These are phyloP conservation scores for Umbelopsis sp. DNA, from an alignment of 192 early-diverging fungal genomes.

Conservation along the genomic window DNA sequence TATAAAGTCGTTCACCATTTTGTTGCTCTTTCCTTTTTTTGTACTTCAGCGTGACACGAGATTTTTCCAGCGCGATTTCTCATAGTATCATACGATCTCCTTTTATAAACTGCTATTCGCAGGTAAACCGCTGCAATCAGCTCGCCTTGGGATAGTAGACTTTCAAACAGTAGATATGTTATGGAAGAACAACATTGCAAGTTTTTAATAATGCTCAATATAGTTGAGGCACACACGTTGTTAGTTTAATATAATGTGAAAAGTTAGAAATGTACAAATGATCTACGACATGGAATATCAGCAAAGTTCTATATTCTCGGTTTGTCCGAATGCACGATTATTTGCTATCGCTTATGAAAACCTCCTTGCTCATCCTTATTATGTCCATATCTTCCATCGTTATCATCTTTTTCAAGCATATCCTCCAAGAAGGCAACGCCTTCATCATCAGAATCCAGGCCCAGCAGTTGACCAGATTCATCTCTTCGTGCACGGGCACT, in stretches of 20 bases:
- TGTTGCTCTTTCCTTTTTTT: too few species aligned
- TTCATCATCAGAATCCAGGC: constrained; percentile 29
- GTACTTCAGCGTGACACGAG: too few species aligned
- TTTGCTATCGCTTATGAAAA: background rate
- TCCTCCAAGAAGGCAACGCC: constrained; percentile 31
- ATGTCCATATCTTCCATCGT: constrained; percentile 15
- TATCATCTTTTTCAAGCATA: background rate
- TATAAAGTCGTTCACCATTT: too few species aligned
- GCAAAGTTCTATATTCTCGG: constrained; percentile 3
- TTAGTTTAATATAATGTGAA: background rate
- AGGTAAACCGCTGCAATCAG: too few species aligned
- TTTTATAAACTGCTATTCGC: too few species aligned
- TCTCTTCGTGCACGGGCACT: constrained; percentile 32
- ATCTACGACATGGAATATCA: constrained; percentile 5
- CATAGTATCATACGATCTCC: too few species aligned
- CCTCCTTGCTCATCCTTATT: background rate
- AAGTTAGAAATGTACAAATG: constrained; percentile 15
- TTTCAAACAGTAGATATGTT: too few species aligned
- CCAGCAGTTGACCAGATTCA: constrained; percentile 31
- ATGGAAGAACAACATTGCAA: too few species aligned
- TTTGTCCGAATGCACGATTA: background rate
- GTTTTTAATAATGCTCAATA: too few species aligned
- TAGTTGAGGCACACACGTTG: too few species aligned
- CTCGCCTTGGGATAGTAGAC: too few species aligned
- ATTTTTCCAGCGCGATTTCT: too few species aligned